Evolutionary conservation across 345 rosid genomes (phyloP).

Genomic region (Brassica rapa): DNA sequence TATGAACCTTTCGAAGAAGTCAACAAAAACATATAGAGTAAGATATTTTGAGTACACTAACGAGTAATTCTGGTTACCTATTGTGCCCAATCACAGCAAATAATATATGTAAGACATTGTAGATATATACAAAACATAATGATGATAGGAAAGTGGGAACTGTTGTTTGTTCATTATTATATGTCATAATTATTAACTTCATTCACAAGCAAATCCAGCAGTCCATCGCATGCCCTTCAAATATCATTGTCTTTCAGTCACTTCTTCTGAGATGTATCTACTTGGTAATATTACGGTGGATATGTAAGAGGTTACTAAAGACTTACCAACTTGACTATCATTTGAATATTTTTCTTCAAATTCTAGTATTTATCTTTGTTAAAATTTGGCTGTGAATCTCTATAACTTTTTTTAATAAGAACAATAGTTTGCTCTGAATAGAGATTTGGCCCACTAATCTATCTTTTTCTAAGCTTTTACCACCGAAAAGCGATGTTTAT

Average conservation of each 20-base stretch:
- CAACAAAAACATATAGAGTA: background rate
- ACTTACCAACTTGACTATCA: background rate
- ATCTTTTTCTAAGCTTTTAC: slow-evolving; percentile 1
- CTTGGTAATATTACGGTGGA: background rate
- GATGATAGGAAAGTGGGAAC: slow-evolving; percentile 13
- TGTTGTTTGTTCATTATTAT: slow-evolving; percentile 16
- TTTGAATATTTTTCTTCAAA: background rate
- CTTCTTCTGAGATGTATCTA: background rate
- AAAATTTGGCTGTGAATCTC: background rate
- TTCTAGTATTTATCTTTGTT: background rate
- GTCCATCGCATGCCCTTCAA: slow-evolving; percentile 15
- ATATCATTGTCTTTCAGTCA: slow-evolving; percentile 14
- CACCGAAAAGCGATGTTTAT: background rate
- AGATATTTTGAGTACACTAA: background rate
- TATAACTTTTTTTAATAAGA: background rate
- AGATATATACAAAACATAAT: slow-evolving; percentile 13
- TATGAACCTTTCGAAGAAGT: background rate
- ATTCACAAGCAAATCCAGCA: slow-evolving; percentile 22
- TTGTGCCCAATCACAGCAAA: background rate
- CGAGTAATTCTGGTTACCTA: background rate
- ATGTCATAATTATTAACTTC: slow-evolving; percentile 19
- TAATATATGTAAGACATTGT: slow-evolving; percentile 1
- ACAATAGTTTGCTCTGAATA: background rate
- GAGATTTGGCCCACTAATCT: background rate
- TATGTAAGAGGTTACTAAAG: background rate